A percentile compares a stretch with the other conserved stretches of the same genome.
These are phyloP conservation scores for Kwoniella europaea DNA, from an alignment of 768 basidiomycete genomes.

Conservation along the genomic window DNA sequence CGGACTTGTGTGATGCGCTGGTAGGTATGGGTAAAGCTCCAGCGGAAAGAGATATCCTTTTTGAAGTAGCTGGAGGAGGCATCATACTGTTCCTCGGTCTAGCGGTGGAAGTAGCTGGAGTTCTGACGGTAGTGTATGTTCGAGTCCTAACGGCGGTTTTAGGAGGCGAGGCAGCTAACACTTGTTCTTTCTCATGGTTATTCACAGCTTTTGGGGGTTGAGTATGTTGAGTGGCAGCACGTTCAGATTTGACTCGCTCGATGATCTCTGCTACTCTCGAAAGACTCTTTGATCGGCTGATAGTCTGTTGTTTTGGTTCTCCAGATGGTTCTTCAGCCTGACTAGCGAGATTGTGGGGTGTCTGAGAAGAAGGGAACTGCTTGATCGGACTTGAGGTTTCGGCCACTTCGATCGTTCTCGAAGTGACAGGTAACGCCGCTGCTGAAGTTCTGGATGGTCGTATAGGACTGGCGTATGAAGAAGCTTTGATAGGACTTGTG, in stretches of 20 bases:
- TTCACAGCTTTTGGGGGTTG: neutral
- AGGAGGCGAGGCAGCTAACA: neutral
- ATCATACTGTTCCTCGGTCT: slow-evolving; percentile 15
- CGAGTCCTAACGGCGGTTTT: slow-evolving; percentile 11
- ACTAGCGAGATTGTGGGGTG: neutral
- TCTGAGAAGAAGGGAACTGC: neutral
- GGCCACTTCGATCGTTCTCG: neutral
- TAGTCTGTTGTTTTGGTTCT: neutral
- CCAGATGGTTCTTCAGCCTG: neutral
- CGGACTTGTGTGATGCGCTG: slow-evolving; percentile 23
- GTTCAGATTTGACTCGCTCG: slow-evolving; percentile 20
- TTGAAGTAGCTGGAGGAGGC: slow-evolving; percentile 10
- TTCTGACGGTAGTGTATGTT: slow-evolving; percentile 5
- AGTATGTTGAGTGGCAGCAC: slow-evolving; percentile 1
- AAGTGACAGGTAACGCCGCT: too few relatives aligned
- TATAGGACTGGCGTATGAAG: neutral
- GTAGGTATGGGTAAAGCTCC: slow-evolving; percentile 33
- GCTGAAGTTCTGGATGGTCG: neutral
- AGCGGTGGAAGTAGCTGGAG: slow-evolving; percentile 5
- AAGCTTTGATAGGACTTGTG: slow-evolving; percentile 4
- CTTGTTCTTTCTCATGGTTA: neutral
- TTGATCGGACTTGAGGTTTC: neutral
- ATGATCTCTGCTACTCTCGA: slow-evolving; percentile 27
- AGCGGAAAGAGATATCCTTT: slow-evolving; percentile 39
- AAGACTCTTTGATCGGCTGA: slow-evolving; percentile 25